Base-by-base conservation (phyloP, 2,329 filamentous ascomycete genomes). In the Colletotrichum orbiculare region DNA sequence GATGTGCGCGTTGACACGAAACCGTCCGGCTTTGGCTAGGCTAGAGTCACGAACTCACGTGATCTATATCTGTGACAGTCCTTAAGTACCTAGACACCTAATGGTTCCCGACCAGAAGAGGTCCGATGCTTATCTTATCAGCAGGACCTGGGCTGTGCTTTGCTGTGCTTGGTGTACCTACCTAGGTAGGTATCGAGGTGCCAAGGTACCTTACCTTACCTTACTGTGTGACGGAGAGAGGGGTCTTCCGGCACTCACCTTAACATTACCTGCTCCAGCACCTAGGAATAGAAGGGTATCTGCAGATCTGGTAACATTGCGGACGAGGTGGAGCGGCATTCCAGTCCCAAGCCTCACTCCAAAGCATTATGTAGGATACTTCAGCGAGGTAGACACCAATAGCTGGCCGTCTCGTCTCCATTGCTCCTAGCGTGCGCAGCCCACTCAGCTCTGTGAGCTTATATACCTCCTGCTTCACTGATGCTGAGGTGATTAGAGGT, bases 301-400 rank as follows among this genome's bases (percentile, higher is more conserved):
- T 25, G 25, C 25, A 64, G 45, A 56, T 49, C 58, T 42, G 57
- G 63, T 48, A 48, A 62, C 54, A 53, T 66, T 63, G 52, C 57
- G 63, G 66, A 63, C 58, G 63, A 56, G 62, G 64, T 57, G 53
- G 64, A 59, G 59, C 54, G 64, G 60, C 60, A 60, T 66, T 64
- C 43, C 38, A 60, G 48, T 54, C 54, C 54, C 25, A 25, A 43
- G 17, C 43, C 50, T 66, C 47, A 47, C 25, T 25, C 25, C 25
- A 25, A 25, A 25, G 25, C 25, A 25, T 5, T 25, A 25, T 25
- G 25, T 25, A 25, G 25, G 25, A 17, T 52, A 47, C 41, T 66
- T 47, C 59, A 50, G 49, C 35, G 8, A 47, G 25, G 11, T 17
- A 38, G 45, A 12, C 34, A 8, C 48, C 33, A 25, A 25, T 3